A percentile compares a stretch with the other conserved stretches of the same genome.
Conservation (phyloP, 2,329 filamentous ascomycete species). For the Botrytis paeoniae region DNA sequence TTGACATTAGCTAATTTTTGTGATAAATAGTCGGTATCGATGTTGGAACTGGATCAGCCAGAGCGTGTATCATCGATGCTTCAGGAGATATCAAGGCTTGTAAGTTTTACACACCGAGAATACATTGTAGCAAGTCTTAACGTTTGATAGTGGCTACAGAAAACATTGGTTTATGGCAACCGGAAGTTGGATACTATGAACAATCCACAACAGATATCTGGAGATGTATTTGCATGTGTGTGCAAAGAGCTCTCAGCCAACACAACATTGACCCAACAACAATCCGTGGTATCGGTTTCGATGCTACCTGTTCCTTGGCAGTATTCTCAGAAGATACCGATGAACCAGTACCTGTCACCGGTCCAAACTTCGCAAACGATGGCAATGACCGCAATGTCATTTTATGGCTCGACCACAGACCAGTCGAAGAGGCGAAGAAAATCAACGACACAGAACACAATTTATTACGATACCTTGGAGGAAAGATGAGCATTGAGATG, state of each 20-base stretch:
- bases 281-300: conserved; percentile 91
- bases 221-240: conserved; percentile 87
- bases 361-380: conserved; percentile 76
- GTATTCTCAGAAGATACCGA: conserved; percentile 88
- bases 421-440: conserved; percentile 83
- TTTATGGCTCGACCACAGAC: conserved; percentile 94
- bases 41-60: conserved; percentile 91
- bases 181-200: conserved; percentile 76
- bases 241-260: conserved; percentile 77
- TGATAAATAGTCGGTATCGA: conserved; percentile 68
- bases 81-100: conserved; percentile 78
- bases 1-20: conserved; percentile 4
- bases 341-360: conserved; percentile 86
- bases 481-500: conserved; percentile 99
- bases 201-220: conserved; percentile 98
- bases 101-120: conserved; percentile 22
- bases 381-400: conserved; percentile 91
- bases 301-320: conserved; percentile 95
- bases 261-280: conserved; percentile 72
- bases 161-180: conserved; percentile 78
- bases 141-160: conserved; percentile 56
- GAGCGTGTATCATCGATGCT: conserved; percentile 92
- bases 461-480: conserved; percentile 90
- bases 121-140: conserved; percentile 20
- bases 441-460: conserved; percentile 94